phyloP scores from a whole-genome alignment of 2,329 filamentous ascomycete species.

The Elsinoe australis region DNA sequence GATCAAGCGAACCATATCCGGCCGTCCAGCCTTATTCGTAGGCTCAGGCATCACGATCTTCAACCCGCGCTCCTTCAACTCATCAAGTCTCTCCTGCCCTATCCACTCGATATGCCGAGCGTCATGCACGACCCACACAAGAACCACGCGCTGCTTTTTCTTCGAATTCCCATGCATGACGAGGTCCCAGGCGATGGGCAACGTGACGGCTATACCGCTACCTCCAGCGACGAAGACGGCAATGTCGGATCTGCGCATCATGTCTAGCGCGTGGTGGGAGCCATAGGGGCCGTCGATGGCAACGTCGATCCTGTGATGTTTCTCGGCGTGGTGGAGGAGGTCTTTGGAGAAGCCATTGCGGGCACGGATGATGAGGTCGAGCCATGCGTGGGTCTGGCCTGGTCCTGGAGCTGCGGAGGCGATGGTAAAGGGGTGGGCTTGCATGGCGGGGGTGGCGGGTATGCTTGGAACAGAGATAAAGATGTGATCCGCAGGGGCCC shows the following conservation, averaged over 20 bases:
- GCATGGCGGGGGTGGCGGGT: conserved; percentile 45
- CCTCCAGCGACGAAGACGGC: conserved; percentile 55
- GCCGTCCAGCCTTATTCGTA: conserved; percentile 47
- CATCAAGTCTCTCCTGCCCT: conserved; percentile 41
- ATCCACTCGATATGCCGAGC: conserved; percentile 49
- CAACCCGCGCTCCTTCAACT: conserved; percentile 44
- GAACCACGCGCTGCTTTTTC: conserved; percentile 35
- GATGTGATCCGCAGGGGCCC: conserved; percentile 56
- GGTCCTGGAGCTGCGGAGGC: conserved; percentile 49
- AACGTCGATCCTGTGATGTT: conserved; percentile 39
- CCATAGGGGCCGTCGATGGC: conserved; percentile 60
- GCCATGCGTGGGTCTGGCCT: conserved; percentile 40
- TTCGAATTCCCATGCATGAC: conserved; percentile 19
- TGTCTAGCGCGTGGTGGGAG: conserved; percentile 47
- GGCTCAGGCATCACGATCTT: conserved; percentile 49
- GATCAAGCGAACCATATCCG: conserved; percentile 44
- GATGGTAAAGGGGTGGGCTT: conserved; percentile 61
- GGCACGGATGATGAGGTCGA: conserved; percentile 53
- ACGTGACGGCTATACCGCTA: conserved; percentile 57
- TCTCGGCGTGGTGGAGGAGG: conserved; percentile 46
- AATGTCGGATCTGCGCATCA: conserved; percentile 44
- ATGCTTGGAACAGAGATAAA: conserved; percentile 54
- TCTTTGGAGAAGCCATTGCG: conserved; percentile 53
- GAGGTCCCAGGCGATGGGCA: conserved; percentile 50
- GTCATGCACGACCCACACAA: conserved; percentile 55